Evolutionary conservation across 2,329 filamentous ascomycete genomes (phyloP).

Genomic region (Beauveria sp.): DNA sequence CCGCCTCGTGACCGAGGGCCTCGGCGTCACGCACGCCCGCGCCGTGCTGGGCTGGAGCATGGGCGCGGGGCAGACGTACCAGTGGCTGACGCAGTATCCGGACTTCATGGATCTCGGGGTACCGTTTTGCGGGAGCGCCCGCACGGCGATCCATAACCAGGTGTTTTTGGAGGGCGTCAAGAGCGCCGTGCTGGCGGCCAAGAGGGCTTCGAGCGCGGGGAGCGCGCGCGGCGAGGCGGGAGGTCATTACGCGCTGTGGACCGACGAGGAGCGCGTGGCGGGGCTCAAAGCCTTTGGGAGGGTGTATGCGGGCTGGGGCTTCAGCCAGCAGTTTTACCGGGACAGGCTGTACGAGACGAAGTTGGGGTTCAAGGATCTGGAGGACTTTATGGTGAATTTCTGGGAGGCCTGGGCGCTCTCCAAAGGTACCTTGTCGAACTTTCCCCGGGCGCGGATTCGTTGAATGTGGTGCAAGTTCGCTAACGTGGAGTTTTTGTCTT

Average conservation of each 20-base stretch:
- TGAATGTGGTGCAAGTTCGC: too few relatives aligned
- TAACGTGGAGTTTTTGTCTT: too few relatives aligned
- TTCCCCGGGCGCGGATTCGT: too few relatives aligned
- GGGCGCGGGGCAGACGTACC: conserved; percentile 47
- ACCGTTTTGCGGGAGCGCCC: conserved; percentile 42
- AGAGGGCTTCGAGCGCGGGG: conserved; percentile 43
- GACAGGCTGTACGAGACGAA: conserved; percentile 57
- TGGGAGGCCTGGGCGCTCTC: conserved; percentile 69
- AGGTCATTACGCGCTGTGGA: conserved; percentile 19
- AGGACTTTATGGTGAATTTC: conserved; percentile 67
- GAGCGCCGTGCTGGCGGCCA: conserved; percentile 35
- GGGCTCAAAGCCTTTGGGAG: conserved; percentile 63
- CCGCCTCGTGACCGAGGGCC: conserved; percentile 29
- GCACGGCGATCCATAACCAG: conserved; percentile 44
- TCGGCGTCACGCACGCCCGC: conserved; percentile 35
- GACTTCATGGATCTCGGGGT: conserved; percentile 38
- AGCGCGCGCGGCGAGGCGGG: conserved; percentile 23
- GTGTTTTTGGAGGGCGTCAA: conserved; percentile 49
- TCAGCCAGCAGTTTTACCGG: conserved; percentile 72
- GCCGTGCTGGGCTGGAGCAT: conserved; percentile 49
- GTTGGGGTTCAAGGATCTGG: conserved; percentile 59
- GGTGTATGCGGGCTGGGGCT: conserved; percentile 76
- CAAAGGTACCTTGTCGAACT: conserved; percentile 32
- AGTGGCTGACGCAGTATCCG: conserved; percentile 42
- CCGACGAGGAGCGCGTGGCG: conserved; percentile 33